These are phyloP conservation scores for Pachysandra terminalis DNA, from an alignment of 164 flowering plant species.

Conservation along the genomic window DNA sequence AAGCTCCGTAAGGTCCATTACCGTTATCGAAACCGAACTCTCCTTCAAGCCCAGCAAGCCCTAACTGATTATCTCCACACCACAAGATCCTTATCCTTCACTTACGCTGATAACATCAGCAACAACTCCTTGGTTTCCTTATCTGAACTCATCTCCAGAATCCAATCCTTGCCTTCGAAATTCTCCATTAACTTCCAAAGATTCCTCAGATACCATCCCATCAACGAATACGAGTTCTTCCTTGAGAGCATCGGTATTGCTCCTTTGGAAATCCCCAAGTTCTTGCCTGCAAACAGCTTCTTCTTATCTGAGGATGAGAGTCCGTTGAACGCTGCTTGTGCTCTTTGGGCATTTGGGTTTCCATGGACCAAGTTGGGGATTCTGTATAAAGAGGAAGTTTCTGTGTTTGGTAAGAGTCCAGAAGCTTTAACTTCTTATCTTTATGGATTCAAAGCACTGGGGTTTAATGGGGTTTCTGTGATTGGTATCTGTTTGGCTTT, in stretches of 20 bases:
- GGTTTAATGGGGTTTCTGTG: constrained; percentile 37
- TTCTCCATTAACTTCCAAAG: constrained; percentile 30
- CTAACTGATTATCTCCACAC: constrained; percentile 64
- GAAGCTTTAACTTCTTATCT: constrained; percentile 31
- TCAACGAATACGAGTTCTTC: constrained; percentile 64
- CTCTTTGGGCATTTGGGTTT: constrained; percentile 46
- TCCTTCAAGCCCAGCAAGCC: constrained; percentile 46
- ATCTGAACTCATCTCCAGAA: constrained; percentile 27
- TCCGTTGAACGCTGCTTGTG: constrained; percentile 34
- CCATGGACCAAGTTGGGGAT: constrained; percentile 66
- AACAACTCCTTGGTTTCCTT: constrained; percentile 40
- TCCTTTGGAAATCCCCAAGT: constrained; percentile 20
- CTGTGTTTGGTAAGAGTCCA: constrained; percentile 33
- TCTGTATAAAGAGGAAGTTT: constrained; percentile 41
- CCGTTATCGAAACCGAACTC: constrained; percentile 25
- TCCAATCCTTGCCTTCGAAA: constrained; percentile 25
- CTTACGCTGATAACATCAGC: constrained; percentile 59
- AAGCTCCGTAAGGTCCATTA: constrained; percentile 27
- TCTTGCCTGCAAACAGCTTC: constrained; percentile 39
- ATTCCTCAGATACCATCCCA: constrained; percentile 65
- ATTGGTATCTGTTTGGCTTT: constrained; percentile 59
- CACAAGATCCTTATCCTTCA: constrained; percentile 50
- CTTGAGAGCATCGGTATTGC: constrained; percentile 64
- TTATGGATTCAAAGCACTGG: constrained; percentile 24
- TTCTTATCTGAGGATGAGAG: constrained; percentile 40